Evolutionary conservation across 106 monocot species (phyloP).

Genomic region (Dioscorea zingiberensis): DNA sequence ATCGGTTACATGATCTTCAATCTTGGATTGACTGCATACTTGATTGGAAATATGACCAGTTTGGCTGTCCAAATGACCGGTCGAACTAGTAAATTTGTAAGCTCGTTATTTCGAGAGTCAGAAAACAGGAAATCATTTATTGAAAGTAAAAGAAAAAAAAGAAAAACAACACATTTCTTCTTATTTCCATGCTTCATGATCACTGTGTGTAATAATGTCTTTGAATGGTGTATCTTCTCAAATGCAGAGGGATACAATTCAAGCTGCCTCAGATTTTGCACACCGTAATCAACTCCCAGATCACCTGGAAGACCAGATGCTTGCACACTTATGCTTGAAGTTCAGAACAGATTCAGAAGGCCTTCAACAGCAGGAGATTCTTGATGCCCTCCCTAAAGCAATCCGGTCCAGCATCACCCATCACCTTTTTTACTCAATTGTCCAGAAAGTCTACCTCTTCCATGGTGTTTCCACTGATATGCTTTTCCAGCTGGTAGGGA

Average conservation of each 20-base stretch:
- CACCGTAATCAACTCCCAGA: constrained; percentile 23
- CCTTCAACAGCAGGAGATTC: constrained; percentile 24
- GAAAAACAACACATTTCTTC: neutral
- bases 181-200: neutral
- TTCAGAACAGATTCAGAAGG: constrained; percentile 29
- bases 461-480: constrained; percentile 20
- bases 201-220: neutral
- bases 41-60: constrained; percentile 34
- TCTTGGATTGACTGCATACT: constrained; percentile 21
- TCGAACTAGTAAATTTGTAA: constrained; percentile 20
- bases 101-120: neutral
- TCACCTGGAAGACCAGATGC: constrained; percentile 30
- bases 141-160: too few relatives aligned
- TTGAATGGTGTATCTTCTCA: neutral
- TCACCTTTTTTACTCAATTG: constrained; percentile 13
- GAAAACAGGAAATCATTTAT: too few relatives aligned
- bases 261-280: constrained; percentile 26
- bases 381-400: constrained; percentile 32
- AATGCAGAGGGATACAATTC: constrained; percentile 22
- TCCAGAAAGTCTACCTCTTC: constrained; percentile 20
- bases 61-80: constrained; percentile 24
- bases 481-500: constrained; percentile 23
- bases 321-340: constrained; percentile 26
- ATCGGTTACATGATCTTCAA: constrained; percentile 21
- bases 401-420: constrained; percentile 27